A percentile compares a stretch with the other conserved stretches of the same genome.
Evolutionary conservation across 441 rosid species (phyloP).

Genomic region (Manihot esculenta): DNA sequence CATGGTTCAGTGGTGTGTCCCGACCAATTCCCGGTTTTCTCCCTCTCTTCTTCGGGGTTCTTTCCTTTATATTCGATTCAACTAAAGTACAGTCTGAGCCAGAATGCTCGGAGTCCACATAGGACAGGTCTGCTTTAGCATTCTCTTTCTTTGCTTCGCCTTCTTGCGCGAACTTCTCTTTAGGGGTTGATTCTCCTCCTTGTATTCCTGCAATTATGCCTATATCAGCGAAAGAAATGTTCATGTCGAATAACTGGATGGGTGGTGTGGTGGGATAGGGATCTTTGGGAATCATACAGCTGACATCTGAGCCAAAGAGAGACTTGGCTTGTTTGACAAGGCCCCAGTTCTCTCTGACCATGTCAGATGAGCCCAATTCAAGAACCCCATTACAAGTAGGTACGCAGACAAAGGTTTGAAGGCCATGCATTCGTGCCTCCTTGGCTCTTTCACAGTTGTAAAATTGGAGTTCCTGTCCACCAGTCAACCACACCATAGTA

Average conservation of each 20-base stretch:
- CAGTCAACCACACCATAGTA: constrained; percentile 62
- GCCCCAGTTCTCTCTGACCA: constrained; percentile 52
- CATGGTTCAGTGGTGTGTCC: constrained; percentile 50
- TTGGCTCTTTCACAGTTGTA: constrained; percentile 59
- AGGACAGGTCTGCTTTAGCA: constrained; percentile 22
- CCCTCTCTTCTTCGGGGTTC: constrained; percentile 53
- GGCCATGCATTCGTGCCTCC: constrained; percentile 64
- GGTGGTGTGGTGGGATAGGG: constrained; percentile 20
- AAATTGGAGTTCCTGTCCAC: constrained; percentile 46
- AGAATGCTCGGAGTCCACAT: constrained; percentile 50
- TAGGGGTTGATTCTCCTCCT: constrained; percentile 27
- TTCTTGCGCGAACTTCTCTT: constrained; percentile 17
- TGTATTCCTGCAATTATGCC: constrained; percentile 48
- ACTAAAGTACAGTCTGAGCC: constrained; percentile 45
- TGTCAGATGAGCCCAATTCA: constrained; percentile 58
- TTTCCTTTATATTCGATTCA: constrained; percentile 27
- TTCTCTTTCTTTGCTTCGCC: constrained; percentile 13
- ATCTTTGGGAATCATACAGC: constrained; percentile 24
- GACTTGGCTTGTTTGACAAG: constrained; percentile 49
- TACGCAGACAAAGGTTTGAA: constrained; percentile 57
- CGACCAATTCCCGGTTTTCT: constrained; percentile 52
- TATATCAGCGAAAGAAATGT: constrained; percentile 60
- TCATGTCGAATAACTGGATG: constrained; percentile 34
- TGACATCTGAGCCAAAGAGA: constrained; percentile 46
- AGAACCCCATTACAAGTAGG: constrained; percentile 60